These are phyloP conservation scores for Linderina pennispora DNA, from an alignment of 192 early-diverging fungal genomes.

Conservation along the genomic window DNA sequence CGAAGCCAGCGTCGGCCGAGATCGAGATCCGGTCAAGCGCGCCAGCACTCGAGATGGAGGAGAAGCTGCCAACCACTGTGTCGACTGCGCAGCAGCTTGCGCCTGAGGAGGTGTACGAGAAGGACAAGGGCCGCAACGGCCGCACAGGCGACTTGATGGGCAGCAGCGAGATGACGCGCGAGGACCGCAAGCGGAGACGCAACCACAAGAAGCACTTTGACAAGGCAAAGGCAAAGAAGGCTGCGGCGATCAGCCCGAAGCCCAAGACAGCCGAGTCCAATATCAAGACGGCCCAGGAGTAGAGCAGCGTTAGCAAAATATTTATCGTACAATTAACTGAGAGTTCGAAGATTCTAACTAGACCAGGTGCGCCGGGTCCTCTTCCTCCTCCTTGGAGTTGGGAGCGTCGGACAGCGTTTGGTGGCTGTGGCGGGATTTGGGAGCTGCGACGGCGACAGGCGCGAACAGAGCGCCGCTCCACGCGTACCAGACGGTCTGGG, in stretches of 20 bases:
- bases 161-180: conserved; percentile 69
- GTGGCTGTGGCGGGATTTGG: no score
- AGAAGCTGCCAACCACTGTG: conserved; percentile 84
- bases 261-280: background rate
- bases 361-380: no score
- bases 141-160: conserved; percentile 60
- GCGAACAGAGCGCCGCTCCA: conserved; percentile 43
- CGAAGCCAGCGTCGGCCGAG: conserved; percentile 72
- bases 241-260: conserved; percentile 1
- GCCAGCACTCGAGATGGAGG: conserved; percentile 90
- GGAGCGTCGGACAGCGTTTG: no score
- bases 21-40: conserved; percentile 70
- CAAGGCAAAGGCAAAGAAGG: conserved; percentile 40
- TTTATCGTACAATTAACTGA: no score
- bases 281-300: no score
- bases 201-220: conserved; percentile 62
- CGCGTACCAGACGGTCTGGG: conserved; percentile 25
- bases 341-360: no score
- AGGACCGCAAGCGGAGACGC: conserved; percentile 68
- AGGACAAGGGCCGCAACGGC: conserved; percentile 49
- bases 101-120: conserved; percentile 86
- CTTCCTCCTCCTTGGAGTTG: no score
- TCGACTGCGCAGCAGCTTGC: conserved; percentile 76
- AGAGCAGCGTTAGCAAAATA: no score
- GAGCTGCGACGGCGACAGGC: conserved; percentile 9